phyloP scores from a whole-genome alignment of 768 basidiomycete genomes.

The Boletellus ananiceps region DNA sequence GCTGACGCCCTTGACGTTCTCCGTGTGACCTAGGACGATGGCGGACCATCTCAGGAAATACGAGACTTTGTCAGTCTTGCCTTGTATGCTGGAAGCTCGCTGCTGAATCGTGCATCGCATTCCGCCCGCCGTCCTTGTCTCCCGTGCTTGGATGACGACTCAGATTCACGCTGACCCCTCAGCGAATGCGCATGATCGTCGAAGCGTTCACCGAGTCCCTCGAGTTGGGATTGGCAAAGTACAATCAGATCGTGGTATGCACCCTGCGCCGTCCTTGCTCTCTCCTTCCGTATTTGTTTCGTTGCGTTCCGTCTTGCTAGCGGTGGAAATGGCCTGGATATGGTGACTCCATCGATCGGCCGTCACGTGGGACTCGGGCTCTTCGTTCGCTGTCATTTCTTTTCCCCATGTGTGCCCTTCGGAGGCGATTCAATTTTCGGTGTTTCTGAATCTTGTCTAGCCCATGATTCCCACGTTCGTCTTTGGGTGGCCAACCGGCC shows the following conservation, averaged over 20 bases:
- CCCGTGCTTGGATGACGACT: not conserved
- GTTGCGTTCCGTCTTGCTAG: slow-evolving; percentile 1
- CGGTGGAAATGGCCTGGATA: slow-evolving; percentile 3
- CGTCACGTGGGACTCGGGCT: not conserved
- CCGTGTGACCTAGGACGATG: slow-evolving; percentile 62
- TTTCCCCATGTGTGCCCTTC: not conserved
- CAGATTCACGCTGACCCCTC: slow-evolving; percentile 84
- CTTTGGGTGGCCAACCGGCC: slow-evolving; percentile 89
- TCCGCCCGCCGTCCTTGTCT: not conserved
- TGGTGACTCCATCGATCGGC: not conserved
- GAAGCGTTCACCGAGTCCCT: slow-evolving; percentile 93
- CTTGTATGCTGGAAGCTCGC: not conserved
- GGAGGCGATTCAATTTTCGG: slow-evolving; percentile 3
- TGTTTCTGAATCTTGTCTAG: slow-evolving; percentile 34
- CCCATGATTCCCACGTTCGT: slow-evolving; percentile 98
- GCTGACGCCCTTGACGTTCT: slow-evolving; percentile 5
- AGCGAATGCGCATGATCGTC: slow-evolving; percentile 94
- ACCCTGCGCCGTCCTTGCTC: not conserved
- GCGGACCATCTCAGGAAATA: slow-evolving; percentile 90
- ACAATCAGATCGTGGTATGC: slow-evolving; percentile 81
- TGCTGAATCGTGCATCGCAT: slow-evolving; percentile 3
- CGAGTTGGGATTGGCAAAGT: slow-evolving; percentile 79
- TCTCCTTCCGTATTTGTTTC: slow-evolving; percentile 2
- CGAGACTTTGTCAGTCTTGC: slow-evolving; percentile 67
- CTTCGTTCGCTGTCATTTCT: not conserved